Conservation (phyloP, 768 basidiomycete genomes). For the Floccularia luteovirens region DNA sequence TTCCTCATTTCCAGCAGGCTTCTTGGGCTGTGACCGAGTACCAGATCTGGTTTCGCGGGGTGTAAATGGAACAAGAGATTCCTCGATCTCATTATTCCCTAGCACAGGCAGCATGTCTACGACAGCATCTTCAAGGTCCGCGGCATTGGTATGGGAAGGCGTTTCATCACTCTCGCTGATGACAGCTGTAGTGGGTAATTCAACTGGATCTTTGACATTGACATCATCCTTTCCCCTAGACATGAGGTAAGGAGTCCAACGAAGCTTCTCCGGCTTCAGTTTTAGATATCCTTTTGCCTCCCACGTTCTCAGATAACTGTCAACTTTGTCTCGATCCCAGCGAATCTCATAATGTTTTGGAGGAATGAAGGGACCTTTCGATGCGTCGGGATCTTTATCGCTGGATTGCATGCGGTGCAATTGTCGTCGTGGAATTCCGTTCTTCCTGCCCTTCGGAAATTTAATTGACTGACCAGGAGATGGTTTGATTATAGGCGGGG, state of each 20-base stretch:
- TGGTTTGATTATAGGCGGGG: slow-evolving; percentile 47
- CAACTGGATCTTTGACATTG: slow-evolving; percentile 1
- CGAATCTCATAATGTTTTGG: slow-evolving; percentile 67
- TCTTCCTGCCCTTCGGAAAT: slow-evolving; percentile 58
- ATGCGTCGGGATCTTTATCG: slow-evolving; percentile 27
- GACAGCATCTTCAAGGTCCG: not conserved
- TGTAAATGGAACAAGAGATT: slow-evolving; percentile 4
- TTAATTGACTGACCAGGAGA: slow-evolving; percentile 77
- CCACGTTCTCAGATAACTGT: slow-evolving; percentile 59
- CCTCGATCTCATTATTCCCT: slow-evolving; percentile 6
- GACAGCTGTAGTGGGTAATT: not conserved
- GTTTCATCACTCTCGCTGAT: not conserved
- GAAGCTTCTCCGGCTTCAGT: slow-evolving; percentile 76
- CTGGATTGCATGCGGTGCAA: slow-evolving; percentile 53
- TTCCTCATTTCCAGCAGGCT: slow-evolving; percentile 5
- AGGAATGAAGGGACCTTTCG: slow-evolving; percentile 49
- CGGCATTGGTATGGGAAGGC: not conserved
- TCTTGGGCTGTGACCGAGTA: slow-evolving; percentile 4
- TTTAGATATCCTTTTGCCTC: slow-evolving; percentile 72
- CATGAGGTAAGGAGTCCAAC: slow-evolving; percentile 91
- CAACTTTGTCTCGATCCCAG: slow-evolving; percentile 65
- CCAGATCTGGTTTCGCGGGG: slow-evolving; percentile 1
- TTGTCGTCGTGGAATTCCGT: slow-evolving; percentile 57
- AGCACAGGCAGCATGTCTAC: not conserved
- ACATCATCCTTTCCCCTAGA: slow-evolving; percentile 26